Percentiles rank a stretch among this genome's conserved stretches.
Evolutionary conservation across 1,284 basidiomycete species (phyloP).

Genomic region (Boletellus sp.): DNA sequence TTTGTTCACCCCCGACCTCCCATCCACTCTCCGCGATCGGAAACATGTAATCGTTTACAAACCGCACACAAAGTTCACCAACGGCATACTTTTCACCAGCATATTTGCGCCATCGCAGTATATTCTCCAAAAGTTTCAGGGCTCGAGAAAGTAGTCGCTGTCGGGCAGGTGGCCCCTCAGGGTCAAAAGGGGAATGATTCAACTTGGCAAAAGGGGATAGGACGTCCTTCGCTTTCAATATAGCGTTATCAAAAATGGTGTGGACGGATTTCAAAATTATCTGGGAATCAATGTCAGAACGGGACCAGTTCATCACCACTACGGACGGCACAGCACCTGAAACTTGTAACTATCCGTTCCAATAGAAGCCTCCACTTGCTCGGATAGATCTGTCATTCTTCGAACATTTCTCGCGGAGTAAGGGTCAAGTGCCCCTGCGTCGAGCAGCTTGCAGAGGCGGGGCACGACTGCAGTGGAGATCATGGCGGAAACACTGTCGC

Average conservation of each 20-base stretch:
- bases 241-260: conserved; percentile 54
- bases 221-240: conserved; percentile 45
- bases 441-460: conserved; percentile 65
- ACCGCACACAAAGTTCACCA: conserved; percentile 50
- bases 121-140: conserved; percentile 70
- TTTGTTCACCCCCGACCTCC: conserved; percentile 82
- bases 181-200: conserved; percentile 64
- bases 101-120: conserved; percentile 75
- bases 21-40: conserved; percentile 75
- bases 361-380: conserved; percentile 80
- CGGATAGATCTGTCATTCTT: conserved; percentile 68
- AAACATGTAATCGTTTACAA: conserved; percentile 63
- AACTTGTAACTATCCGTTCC: conserved; percentile 65
- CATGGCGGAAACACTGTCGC: conserved; percentile 86
- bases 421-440: conserved; percentile 76
- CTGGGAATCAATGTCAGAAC: conserved; percentile 38
- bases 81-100: conserved; percentile 61
- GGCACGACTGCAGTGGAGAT: conserved; percentile 82
- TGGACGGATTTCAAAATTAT: conserved; percentile 64
- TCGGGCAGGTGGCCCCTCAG: conserved; percentile 71
- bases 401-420: conserved; percentile 71
- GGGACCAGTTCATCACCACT: not conserved
- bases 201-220: conserved; percentile 41
- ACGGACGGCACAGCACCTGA: conserved; percentile 46
- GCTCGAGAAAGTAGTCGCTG: conserved; percentile 66